Evolutionary conservation across 1,139 yeast species (phyloP), one percentile per base, ranked within the genome.

Genomic region (Oligophagozyma castellii): DNA sequence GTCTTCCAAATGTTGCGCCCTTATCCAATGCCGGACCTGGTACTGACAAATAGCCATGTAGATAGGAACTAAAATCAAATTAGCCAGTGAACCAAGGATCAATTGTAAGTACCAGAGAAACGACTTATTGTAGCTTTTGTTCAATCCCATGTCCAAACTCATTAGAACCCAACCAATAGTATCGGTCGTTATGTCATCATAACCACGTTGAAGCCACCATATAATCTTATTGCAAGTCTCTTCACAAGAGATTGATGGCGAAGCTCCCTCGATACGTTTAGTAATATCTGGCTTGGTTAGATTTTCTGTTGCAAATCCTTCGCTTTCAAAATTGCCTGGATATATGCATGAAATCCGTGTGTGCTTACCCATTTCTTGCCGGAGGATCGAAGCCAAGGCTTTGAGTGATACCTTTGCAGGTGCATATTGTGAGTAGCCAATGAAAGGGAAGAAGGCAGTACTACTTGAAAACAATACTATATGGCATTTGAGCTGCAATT

Each of bases 301-400:
- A 47, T 86, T 79, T 53, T 92, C 99, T 35, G 73, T 72, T 5
- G 59, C 70, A 45, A 55, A 92, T 0, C 98, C 99, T 53, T 86
- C 96, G 39, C 93, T 77, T 29, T 63, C 67, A 55, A 89, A 84
- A 48, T 83, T 84, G 0, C 98, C 98, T 0, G 96, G 94, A 44
- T 74, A 75, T 0, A 83, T 72, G 29, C 73, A 65, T 3, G 70
- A 59, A 0, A 78, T 69, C 28, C 74, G 57, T 12, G 32, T 33
- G 40, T 74, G 72, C 36, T 75, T 69, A 44, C 70, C 76, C 34
- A 81, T 63, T 50, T 92, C 99, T 43, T 86, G 95, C 35, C 95
- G 70, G 31, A 89, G 56, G 4, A 78, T 63, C 29, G 77, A 77
- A 0, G 86, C 75, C 20, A 92, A 58, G 0, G 93, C 61, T 41